These are phyloP conservation scores for Aureobasidium sp. DNA, from an alignment of 2,329 filamentous ascomycete species.

Conservation along the genomic window DNA sequence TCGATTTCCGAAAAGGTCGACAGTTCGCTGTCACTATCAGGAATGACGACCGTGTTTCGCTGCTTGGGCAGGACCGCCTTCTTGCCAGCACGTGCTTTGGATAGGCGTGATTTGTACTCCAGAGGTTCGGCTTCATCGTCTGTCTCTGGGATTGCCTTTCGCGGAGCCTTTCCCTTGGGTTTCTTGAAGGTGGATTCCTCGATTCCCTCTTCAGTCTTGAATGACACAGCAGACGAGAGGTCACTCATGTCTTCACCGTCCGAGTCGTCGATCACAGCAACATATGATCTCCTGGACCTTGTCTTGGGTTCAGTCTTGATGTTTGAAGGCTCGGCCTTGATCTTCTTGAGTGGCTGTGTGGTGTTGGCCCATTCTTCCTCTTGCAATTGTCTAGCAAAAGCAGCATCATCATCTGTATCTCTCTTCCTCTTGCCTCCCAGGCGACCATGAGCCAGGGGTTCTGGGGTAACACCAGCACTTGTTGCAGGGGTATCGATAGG, in stretches of 20 bases:
- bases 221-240: slow-evolving; percentile 20
- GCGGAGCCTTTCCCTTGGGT: slow-evolving; percentile 2
- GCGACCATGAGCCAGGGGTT: slow-evolving; percentile 29
- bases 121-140: slow-evolving; percentile 19
- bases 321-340: slow-evolving; percentile 17
- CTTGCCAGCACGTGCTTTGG: slow-evolving; percentile 14
- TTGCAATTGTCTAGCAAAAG: slow-evolving; percentile 25
- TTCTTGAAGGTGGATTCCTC: slow-evolving; percentile 12
- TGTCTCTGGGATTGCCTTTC: slow-evolving; percentile 15
- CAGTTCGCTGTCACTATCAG: slow-evolving; percentile 35
- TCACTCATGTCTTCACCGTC: slow-evolving; percentile 18
- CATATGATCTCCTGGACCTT: not conserved
- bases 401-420: slow-evolving; percentile 21
- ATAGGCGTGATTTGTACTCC: slow-evolving; percentile 1
- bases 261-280: slow-evolving; percentile 19
- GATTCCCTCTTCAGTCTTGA: not conserved
- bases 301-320: slow-evolving; percentile 16
- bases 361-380: slow-evolving; percentile 25
- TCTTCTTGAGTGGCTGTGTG: slow-evolving; percentile 12
- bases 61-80: slow-evolving; percentile 1
- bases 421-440: slow-evolving; percentile 24
- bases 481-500: slow-evolving; percentile 56
- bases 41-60: slow-evolving; percentile 16
- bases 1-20: slow-evolving; percentile 24
- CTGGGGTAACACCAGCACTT: slow-evolving; percentile 48